Evolutionary conservation across 2,329 filamentous ascomycete genomes (phyloP), one percentile per base, ranked within the genome.

Genomic region (Paecilomyces fulvus): DNA sequence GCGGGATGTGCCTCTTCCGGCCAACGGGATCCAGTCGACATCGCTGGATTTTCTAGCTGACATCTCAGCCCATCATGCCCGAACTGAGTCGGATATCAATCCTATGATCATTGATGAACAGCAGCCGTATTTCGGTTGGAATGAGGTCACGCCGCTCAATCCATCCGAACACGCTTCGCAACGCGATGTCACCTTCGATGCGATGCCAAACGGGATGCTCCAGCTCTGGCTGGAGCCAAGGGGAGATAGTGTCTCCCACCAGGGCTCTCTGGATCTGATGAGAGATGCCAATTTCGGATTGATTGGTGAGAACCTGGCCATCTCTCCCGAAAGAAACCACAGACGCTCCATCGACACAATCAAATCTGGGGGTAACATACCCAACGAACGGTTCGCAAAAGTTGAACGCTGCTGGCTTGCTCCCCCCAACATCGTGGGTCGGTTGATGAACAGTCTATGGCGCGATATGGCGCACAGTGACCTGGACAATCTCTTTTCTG

Each of bases 341-440:
- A 56, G 63, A 33, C 60, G 64, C 51, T 63, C 65, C 23, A 31
- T 59, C 17, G 64, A 67, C 30, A 62, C 59, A 6, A 58, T 56
- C 23, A 65, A 65, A 52, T 58, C 60, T 0, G 61, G 61, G 12
- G 54, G 58, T 30, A 61, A 64, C 43, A 73, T 74, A 11, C 74
- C 74, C 3, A 73, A 65, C 55, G 75, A 77, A 55, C 64, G 75
- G 5, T 77, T 77, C 55, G 63, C 68, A 30, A 72, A 67, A 53
- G 73, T 77, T 1, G 72, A 77, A 56, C 66, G 70, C 28, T 75
- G 69, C 58, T 77, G 75, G 75, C 61, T 73, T 17, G 70, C 70
- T 51, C 69, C 73, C 30, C 62, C 70, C 2, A 73, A 70, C 51
- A 66, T 68, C 31, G 67, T 67, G 3, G 65, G 73, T 2, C 70